Evolutionary conservation across 106 monocot genomes (phyloP).

Genomic region (Dendrobium nobile): DNA sequence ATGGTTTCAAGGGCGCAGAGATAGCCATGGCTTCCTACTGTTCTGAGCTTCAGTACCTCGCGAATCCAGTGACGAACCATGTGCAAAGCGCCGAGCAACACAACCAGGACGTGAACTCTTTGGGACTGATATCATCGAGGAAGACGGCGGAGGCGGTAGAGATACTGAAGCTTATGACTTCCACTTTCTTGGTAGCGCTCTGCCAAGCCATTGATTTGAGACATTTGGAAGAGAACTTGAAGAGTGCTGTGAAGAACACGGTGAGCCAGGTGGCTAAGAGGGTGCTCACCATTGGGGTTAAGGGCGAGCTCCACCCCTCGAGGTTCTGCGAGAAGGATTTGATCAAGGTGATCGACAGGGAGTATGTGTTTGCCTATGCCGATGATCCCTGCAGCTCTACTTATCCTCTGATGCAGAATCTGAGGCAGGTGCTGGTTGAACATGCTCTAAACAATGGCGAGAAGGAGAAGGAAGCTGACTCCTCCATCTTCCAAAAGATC

Average conservation of each 20-base stretch:
- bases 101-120: conserved; percentile 58
- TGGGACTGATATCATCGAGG: conserved; percentile 41
- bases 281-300: conserved; percentile 12
- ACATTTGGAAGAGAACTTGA: conserved; percentile 26
- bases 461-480: conserved; percentile 17
- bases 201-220: conserved; percentile 26
- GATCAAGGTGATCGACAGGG: conserved; percentile 22
- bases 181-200: conserved; percentile 22
- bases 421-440: conserved; percentile 30
- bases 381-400: conserved; percentile 28
- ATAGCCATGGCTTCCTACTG: conserved; percentile 23
- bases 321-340: conserved; percentile 34
- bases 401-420: conserved; percentile 33
- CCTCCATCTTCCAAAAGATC: conserved; percentile 21
- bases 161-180: conserved; percentile 27
- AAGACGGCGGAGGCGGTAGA: conserved; percentile 38
- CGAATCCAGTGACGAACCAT: conserved; percentile 41
- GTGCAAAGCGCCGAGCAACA: conserved; percentile 20
- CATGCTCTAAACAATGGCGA: conserved; percentile 26
- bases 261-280: conserved; percentile 25
- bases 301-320: conserved; percentile 60
- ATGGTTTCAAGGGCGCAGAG: conserved; percentile 28
- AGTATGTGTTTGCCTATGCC: conserved; percentile 29
- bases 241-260: conserved; percentile 18
- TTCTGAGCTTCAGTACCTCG: conserved; percentile 44